These are phyloP conservation scores for Diutina scorzettiae DNA, from an alignment of 1,139 yeast species.

Conservation along the genomic window DNA sequence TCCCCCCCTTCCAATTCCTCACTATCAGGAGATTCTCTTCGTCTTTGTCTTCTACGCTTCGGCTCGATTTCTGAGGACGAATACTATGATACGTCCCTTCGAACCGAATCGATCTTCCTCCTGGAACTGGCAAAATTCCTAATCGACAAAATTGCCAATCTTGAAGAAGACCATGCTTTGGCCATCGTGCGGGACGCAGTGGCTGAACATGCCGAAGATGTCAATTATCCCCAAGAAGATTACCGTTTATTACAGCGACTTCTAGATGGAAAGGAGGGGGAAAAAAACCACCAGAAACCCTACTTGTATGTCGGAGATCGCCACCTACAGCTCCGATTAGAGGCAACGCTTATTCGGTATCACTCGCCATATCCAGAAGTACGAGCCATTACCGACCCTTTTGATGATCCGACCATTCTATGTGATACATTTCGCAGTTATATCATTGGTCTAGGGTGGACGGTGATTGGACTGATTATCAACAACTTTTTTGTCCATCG, in stretches of 20 bases:
- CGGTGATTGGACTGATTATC: constrained; percentile 28
- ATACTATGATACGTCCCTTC: constrained; percentile 9
- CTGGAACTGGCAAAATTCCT: constrained; percentile 18
- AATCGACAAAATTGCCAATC: constrained; percentile 17
- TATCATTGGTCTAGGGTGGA: constrained; percentile 30
- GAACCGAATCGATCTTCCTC: constrained; percentile 11
- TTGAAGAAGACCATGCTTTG: constrained; percentile 17
- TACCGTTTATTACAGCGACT: constrained; percentile 23
- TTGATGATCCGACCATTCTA: constrained; percentile 26
- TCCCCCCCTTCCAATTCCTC: no score
- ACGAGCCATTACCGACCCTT: constrained; percentile 33
- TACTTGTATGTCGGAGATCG: constrained; percentile 11
- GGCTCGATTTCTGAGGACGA: constrained; percentile 22
- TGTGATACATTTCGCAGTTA: constrained; percentile 33
- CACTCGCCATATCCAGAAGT: constrained; percentile 39
- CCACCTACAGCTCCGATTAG: constrained; percentile 24
- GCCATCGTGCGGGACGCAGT: constrained; percentile 25
- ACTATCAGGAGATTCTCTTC: constrained; percentile 10
- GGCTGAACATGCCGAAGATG: constrained; percentile 31
- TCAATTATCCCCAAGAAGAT: constrained; percentile 27
- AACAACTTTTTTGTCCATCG: constrained; percentile 35
- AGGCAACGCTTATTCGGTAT: constrained; percentile 29
- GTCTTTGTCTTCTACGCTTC: constrained; percentile 18
- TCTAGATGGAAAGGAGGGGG: constrained; percentile 9
- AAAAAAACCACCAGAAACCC: not conserved